phyloP scores from a whole-genome alignment of 257 asterid genomes.

The Solanum microdontum region DNA sequence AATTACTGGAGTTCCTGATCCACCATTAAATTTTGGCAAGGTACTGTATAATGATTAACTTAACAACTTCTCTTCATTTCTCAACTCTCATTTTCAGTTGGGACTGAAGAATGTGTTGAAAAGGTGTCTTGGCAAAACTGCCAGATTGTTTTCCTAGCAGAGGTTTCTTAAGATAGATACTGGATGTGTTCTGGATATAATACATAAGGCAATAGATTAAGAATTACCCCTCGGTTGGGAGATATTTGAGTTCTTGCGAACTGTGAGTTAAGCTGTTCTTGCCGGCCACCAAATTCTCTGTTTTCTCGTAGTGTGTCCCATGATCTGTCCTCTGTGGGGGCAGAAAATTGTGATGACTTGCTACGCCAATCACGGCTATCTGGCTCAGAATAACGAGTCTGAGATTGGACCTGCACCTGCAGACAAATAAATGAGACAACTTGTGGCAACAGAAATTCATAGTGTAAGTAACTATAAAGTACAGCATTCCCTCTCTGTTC shows the following conservation, averaged over 20 bases:
- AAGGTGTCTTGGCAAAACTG: neutral
- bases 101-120: neutral
- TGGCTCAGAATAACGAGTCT: constrained; percentile 48
- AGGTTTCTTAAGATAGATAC: neutral
- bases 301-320: constrained; percentile 33
- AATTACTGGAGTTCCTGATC: neutral
- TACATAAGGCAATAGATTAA: neutral
- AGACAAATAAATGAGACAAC: neutral
- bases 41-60: neutral
- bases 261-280: constrained; percentile 17
- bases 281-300: neutral
- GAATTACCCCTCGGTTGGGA: constrained; percentile 38
- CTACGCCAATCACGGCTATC: constrained; percentile 54
- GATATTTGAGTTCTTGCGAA: constrained; percentile 38
- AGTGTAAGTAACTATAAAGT: neutral
- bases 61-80: neutral
- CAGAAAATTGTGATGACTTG: constrained; percentile 30
- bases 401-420: constrained; percentile 27
- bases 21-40: neutral
- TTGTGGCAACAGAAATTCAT: neutral
- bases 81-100: neutral
- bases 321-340: constrained; percentile 30
- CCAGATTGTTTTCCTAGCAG: neutral
- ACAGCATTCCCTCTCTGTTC: neutral
- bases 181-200: neutral